phyloP scores from a whole-genome alignment of 2,329 filamentous ascomycete genomes.

The Neonectria neomacrospora region DNA sequence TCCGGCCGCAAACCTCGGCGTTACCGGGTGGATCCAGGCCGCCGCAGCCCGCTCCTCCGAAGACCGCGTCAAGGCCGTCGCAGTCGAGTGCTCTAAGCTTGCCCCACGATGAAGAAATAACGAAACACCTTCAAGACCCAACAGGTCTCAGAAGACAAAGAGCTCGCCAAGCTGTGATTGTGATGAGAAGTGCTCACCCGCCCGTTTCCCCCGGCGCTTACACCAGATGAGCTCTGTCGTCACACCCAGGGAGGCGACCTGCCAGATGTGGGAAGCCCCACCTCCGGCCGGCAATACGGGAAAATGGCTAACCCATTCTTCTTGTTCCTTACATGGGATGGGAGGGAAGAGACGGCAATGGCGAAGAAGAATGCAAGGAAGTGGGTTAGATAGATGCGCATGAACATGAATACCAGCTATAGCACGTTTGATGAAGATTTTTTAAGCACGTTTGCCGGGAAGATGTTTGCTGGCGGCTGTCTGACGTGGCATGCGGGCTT shows the following conservation, averaged over 20 bases:
- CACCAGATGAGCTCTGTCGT: conserved; percentile 2
- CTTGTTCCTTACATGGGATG: conserved; percentile 12
- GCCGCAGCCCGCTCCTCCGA: conserved; percentile 59
- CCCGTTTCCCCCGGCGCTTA: conserved; percentile 18
- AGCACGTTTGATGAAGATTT: not conserved
- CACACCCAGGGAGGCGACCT: conserved; percentile 6
- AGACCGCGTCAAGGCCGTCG: conserved; percentile 59
- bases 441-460: not conserved
- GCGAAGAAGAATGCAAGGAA: not conserved
- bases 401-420: not conserved
- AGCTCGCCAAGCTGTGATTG: conserved; percentile 2
- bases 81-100: conserved; percentile 58
- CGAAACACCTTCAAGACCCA: not conserved
- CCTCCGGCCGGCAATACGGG: conserved; percentile 19
- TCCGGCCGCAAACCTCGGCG: conserved; percentile 55
- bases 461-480: not conserved
- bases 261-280: conserved; percentile 2
- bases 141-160: not conserved
- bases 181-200: not conserved
- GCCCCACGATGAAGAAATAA: conserved; percentile 18
- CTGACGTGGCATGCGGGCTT: conserved; percentile 5
- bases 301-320: not conserved
- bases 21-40: conserved; percentile 54
- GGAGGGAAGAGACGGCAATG: not conserved
- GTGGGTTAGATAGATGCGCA: not conserved